phyloP scores from a whole-genome alignment of 148 eudicot genomes.

The Amaranthus palmeri region DNA sequence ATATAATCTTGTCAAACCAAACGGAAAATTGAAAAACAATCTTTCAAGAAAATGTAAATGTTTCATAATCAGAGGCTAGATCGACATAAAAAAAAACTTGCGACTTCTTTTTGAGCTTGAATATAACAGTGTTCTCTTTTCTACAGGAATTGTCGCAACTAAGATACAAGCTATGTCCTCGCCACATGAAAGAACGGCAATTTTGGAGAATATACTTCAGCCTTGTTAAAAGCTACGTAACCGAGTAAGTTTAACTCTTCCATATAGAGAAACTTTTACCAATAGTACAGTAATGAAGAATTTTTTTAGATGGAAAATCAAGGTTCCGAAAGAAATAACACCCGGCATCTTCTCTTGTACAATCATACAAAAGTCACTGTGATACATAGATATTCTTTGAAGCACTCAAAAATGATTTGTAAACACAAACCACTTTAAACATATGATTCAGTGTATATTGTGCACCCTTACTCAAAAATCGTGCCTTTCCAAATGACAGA shows the following conservation, averaged over 20 bases:
- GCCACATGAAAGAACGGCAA: constrained; percentile 65
- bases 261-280: not conserved
- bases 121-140: not conserved
- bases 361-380: not conserved
- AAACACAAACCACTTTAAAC: not conserved
- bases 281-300: not conserved
- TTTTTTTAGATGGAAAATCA: not conserved
- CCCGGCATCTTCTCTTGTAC: not conserved
- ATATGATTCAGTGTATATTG: not conserved
- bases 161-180: constrained; percentile 74
- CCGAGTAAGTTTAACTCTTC: constrained; percentile 50
- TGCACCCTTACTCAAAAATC: not conserved
- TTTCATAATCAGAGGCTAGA: not conserved
- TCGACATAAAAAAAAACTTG: not conserved
- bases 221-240: constrained; percentile 56
- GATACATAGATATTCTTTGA: not conserved
- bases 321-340: not conserved
- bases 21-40: no score
- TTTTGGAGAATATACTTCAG: constrained; percentile 92
- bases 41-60: no score
- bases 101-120: not conserved
- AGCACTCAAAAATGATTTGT: not conserved
- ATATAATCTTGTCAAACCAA: no score
- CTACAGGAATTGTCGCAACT: constrained; percentile 80
- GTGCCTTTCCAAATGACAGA: constrained; percentile 35